These are phyloP conservation scores for Colletotrichum lindemuthianum DNA, from an alignment of 2,329 filamentous ascomycete species.

Conservation along the genomic window DNA sequence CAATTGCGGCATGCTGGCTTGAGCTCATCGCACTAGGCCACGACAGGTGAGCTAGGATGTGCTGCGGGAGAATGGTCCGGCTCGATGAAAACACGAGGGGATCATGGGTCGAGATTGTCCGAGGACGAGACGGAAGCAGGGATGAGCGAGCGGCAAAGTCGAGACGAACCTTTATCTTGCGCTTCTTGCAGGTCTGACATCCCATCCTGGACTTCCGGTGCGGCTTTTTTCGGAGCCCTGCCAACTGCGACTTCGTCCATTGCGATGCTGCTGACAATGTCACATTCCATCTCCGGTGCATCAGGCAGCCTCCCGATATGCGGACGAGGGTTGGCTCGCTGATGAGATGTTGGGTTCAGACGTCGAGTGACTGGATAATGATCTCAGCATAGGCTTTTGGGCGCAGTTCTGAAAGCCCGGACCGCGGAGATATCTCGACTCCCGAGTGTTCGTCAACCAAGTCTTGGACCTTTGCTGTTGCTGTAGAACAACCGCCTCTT, in stretches of 20 bases:
- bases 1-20: conserved; percentile 42
- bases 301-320: no score
- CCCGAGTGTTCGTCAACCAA: no score
- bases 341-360: no score
- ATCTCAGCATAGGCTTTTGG: no score
- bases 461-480: no score
- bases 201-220: conserved; percentile 65
- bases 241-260: neutral
- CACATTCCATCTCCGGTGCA: no score
- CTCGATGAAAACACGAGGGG: neutral
- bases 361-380: no score
- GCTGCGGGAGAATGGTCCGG: neutral
- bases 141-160: neutral
- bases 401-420: no score
- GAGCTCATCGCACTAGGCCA: conserved; percentile 41
- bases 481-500: no score
- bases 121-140: neutral
- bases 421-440: no score
- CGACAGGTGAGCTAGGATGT: neutral
- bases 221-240: conserved; percentile 53
- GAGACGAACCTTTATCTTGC: conserved; percentile 57
- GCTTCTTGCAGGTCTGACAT: conserved; percentile 64
- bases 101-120: neutral
- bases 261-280: no score
- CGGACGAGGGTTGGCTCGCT: no score